Conservation (phyloP, 495 filamentous ascomycete genomes). For the Neurospora africana region DNA sequence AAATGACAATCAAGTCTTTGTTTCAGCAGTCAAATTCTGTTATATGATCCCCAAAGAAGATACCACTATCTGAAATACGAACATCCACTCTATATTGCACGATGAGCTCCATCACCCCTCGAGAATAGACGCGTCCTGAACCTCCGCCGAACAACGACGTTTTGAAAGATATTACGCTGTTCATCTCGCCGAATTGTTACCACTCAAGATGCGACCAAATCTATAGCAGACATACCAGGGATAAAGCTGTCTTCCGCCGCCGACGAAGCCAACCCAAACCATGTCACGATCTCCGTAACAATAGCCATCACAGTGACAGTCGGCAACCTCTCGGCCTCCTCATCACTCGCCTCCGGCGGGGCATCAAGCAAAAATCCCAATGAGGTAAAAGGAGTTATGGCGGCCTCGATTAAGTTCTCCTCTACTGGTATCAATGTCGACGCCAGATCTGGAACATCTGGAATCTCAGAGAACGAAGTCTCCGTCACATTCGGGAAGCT, state of each 20-base stretch:
- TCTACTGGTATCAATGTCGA: background rate
- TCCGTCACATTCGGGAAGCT: slow-evolving; percentile 5
- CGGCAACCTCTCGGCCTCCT: background rate
- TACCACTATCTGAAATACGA: background rate
- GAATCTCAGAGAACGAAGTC: background rate
- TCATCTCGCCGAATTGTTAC: too few species aligned
- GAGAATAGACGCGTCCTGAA: background rate
- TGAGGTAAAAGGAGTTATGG: background rate
- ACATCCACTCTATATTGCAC: background rate
- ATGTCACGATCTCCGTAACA: background rate
- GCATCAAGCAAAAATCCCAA: background rate
- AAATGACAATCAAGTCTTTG: background rate
- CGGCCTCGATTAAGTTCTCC: background rate
- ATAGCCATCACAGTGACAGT: background rate
- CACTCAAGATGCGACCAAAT: too few species aligned
- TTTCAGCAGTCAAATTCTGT: background rate
- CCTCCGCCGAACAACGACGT: too few species aligned
- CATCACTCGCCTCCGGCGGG: background rate
- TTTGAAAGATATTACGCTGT: too few species aligned
- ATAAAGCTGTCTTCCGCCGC: background rate
- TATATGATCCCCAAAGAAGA: background rate
- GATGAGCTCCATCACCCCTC: background rate
- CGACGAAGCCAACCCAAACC: background rate
- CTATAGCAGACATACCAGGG: too few species aligned
- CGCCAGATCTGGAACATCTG: background rate